Conservation (phyloP, 176 grass and related monocot genomes). For the Melocanna baccifera region DNA sequence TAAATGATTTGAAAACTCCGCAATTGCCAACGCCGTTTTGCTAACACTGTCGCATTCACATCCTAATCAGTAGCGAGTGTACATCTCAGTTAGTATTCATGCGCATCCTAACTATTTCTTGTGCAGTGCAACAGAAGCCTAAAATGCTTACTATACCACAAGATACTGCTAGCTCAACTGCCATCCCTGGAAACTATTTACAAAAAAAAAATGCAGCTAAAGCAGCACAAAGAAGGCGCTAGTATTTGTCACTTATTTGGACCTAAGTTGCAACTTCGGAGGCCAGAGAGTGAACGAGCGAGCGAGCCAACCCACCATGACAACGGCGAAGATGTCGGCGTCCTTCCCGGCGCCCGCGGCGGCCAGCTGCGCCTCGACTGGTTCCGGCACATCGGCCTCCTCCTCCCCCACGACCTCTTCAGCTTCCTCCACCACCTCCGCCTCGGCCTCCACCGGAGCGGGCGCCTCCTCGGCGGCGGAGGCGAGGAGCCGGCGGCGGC, state of each 20-base stretch:
- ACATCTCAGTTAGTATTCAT: not conserved
- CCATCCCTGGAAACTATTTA: not conserved
- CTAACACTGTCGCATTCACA: not conserved
- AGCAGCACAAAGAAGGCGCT: not conserved
- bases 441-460: conserved; percentile 26
- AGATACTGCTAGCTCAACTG: not conserved
- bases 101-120: not conserved
- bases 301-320: conserved; percentile 56
- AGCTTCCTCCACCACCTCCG: conserved; percentile 12
- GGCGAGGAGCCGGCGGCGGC: conserved; percentile 20
- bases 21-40: not conserved
- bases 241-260: not conserved
- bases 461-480: conserved; percentile 46
- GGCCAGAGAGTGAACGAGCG: not conserved
- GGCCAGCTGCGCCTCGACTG: conserved; percentile 64
- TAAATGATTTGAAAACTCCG: not conserved
- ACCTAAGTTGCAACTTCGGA: not conserved
- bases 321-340: conserved; percentile 87
- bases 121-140: not conserved
- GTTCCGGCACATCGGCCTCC: conserved; percentile 45
- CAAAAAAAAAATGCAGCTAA: not conserved
- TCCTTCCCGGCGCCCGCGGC: conserved; percentile 55
- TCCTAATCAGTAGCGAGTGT: not conserved
- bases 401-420: conserved; percentile 17
- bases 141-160: not conserved